Base-by-base conservation (phyloP, 2,329 filamentous ascomycete species). In the Alternaria sp. region DNA sequence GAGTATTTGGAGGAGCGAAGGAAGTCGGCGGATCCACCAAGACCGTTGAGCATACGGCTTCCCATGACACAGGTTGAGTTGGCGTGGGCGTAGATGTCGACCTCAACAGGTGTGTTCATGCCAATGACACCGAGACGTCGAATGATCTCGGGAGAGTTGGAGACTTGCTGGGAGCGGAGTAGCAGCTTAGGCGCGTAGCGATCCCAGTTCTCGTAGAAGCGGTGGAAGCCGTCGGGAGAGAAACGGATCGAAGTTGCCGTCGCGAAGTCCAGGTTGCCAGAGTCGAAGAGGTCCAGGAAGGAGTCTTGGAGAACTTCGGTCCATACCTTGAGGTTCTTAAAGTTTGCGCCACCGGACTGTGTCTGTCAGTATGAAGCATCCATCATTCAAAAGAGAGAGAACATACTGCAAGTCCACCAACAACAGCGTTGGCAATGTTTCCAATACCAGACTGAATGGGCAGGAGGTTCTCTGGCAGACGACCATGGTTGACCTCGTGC, bases 91-190 rank as follows among this genome's bases (percentile, higher is more conserved):
- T 97, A 97, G 75, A 97, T 96, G 82, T 97, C 93, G 15, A 97
- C 93, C 82, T 97, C 93, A 50, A 97, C 92, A 21, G 93, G 93
- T 0, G 93, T 97, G 86, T 97, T 97, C 93, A 97, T 97, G 79
- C 92, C 93, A 72, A 97, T 97, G 69, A 93, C 90, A 65, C 93
- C 93, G 1, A 97, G 85, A 25, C 93, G 88, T 59, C 92, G 89
- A 83, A 97, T 97, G 82, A 97, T 93, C 82, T 97, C 93, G 63
- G 93, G 93, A 3, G 90, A 91, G 86, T 97, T 97, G 75, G 91
- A 94, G 10, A 97, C 91, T 77, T 92, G 88, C 83, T 97, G 93
- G n/a, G 90, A 90, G 66, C 93, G 91, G 51, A 97, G 89, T 60
- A 97, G 90, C 3, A 96, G 88, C 84, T 94, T 95, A 77, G 90